Evolutionary conservation across 306 rosid species (phyloP), one percentile per base, ranked within the genome.

Genomic region (Glycine tomentella): DNA sequence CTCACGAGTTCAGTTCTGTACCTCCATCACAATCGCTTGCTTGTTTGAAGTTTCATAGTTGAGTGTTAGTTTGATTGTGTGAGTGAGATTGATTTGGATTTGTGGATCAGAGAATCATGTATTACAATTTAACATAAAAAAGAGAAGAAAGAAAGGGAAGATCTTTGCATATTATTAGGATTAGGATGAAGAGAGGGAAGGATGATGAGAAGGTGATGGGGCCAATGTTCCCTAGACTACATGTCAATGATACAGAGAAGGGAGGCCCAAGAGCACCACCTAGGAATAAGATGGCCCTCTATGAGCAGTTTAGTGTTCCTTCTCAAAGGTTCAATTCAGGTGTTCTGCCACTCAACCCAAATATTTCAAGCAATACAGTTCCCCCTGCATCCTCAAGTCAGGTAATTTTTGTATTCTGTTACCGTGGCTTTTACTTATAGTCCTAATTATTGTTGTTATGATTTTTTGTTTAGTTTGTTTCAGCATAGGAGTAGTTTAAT

Each of bases 181-280:
- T 38, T 38, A 38, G 63, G 80, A 93, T 96, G 99, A 96, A 87
- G 83, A 86, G 92, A 86, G 91, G 90, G 64, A 92, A 81, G 82
- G 97, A 91, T 64, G 97, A 88, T 34, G 99, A 90, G 72, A 96
- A 92, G 83, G 70, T 87, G 16, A 80, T 84, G 92, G 98, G 94
- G 73, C 98, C 98, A 42, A 87, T 96, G 92, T 96, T 96, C 80
- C 99, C 99, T 10, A 93, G 99, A 72, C 93, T 96, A 4, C 94
- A 96, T 84, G 94, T 96, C 6, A 91, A 92, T 84, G 99, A 96
- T 78, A 83, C 89, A 7, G 99, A 93, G 72, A 93, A 90, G 86
- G 99, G 99, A 87, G 97, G 99, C 73, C 99, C 98, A 36, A 92
- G 97, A 87, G 98, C 99, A 16, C 99, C 99, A 38, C 99, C 99